Conservation (phyloP, 2,329 filamentous ascomycete species). For the Penicillium sp. region DNA sequence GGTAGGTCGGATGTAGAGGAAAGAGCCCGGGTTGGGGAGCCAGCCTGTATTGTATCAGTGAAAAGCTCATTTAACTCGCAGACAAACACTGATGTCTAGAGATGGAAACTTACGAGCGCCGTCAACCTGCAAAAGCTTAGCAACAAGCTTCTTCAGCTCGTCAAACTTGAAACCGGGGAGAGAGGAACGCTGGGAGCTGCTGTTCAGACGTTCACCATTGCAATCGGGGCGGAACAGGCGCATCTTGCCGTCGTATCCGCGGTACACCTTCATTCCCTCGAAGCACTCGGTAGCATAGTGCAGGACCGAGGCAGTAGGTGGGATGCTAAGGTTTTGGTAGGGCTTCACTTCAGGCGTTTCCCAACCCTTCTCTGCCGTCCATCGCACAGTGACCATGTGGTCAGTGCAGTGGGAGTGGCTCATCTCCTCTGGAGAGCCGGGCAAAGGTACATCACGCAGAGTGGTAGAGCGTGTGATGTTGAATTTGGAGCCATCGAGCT, state of each 20-base stretch:
- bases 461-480: constrained; percentile 40
- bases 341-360: constrained; percentile 70
- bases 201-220: constrained; percentile 67
- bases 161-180: constrained; percentile 71
- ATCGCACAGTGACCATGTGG: constrained; percentile 80
- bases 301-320: constrained; percentile 77
- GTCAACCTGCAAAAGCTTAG: constrained; percentile 71
- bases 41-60: constrained; percentile 56
- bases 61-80: background rate
- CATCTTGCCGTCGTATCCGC: constrained; percentile 68
- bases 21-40: constrained; percentile 71
- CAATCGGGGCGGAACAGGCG: constrained; percentile 75
- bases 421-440: constrained; percentile 42
- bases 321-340: constrained; percentile 74
- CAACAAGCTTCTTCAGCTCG: constrained; percentile 73
- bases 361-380: constrained; percentile 70
- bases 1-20: constrained; percentile 83
- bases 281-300: constrained; percentile 94
- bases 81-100: background rate
- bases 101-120: constrained; percentile 47
- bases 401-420: constrained; percentile 63
- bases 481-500: constrained; percentile 43
- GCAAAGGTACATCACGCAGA: constrained; percentile 38
- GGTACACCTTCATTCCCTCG: constrained; percentile 77
- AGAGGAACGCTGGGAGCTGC: constrained; percentile 63